Base-by-base conservation (phyloP, 2,329 filamentous ascomycete species). In the Laburnicola sp. region DNA sequence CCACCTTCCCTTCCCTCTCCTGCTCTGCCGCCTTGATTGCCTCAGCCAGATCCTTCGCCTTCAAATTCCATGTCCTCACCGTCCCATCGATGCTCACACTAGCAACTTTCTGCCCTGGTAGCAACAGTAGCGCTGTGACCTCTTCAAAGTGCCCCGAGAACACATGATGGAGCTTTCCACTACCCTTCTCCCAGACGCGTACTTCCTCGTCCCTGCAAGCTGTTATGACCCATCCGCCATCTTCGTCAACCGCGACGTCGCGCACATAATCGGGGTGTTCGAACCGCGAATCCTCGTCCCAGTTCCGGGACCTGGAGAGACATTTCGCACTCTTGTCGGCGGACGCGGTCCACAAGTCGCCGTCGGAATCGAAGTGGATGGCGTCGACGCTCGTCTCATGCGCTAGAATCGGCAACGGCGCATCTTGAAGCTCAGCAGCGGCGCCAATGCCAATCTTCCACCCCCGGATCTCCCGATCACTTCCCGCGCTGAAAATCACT, bases 301-400 rank as follows among this genome's bases (percentile, higher is more conserved):
- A 97, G 16, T 79, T 80, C 39, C 82, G 83, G 23, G 80, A 76
- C 45, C 91, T 80, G 1, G 86, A 81, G 6, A 97, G 80, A 61
- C 90, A 92, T 71, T 93, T 94, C 2, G 86, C 86, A 0, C 88
- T 91, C 61, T 91, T 94, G 71, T 99, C 94, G 3, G 91, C 91
- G 53, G 91, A 96, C 4, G 92, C 88, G 6, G 93, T 97, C 91
- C 91, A 97, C 10, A 97, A 75, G 62, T 97, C 89, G 28, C 82
- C 85, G 40, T 85, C 83, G 3, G 74, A 73, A 57, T 91, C 87
- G 62, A 96, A 96, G 21, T 82, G 76, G 10, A 97, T 75, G 58
- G 83, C 86, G 74, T 96, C 95, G 7, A 99, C 85, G 59, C 88
- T 94, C 0, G 94, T 99, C 60, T 97, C 91, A 72, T 99, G 94